Conservation (phyloP, 768 basidiomycete genomes). For the Nidula microcarpa region DNA sequence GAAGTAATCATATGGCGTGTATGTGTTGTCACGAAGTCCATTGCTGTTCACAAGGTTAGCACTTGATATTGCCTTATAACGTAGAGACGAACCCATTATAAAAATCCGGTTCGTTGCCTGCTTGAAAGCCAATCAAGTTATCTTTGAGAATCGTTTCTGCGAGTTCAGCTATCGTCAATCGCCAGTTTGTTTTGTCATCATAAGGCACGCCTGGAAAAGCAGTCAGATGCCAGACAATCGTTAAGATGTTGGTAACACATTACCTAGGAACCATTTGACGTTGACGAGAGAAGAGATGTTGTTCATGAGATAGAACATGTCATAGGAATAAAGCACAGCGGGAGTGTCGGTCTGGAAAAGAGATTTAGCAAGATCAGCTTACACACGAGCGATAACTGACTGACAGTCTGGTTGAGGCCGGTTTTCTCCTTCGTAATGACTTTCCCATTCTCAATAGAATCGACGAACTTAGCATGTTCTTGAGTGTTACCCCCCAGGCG, state of each 20-base stretch:
- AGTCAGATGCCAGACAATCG: not conserved
- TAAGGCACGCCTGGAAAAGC: not conserved
- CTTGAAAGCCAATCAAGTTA: not conserved
- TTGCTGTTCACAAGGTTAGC: not conserved
- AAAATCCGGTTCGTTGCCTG: not conserved
- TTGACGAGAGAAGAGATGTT: constrained; percentile 61
- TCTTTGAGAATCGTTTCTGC: not conserved
- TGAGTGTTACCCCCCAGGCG: constrained; percentile 82
- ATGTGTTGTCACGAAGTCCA: not conserved
- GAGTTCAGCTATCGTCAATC: not conserved
- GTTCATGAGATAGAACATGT: constrained; percentile 62
- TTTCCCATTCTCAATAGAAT: constrained; percentile 41
- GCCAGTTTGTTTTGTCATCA: not conserved
- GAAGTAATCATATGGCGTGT: not conserved
- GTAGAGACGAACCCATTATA: not conserved
- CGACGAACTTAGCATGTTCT: constrained; percentile 56
- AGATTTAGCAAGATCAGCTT: not conserved
- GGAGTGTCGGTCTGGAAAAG: constrained; percentile 61
- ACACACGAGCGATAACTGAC: not conserved
- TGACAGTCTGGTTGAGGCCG: constrained; percentile 6
- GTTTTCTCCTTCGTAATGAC: constrained; percentile 47
- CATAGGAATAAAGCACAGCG: constrained; percentile 57
- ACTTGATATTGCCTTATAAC: not conserved
- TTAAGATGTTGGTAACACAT: not conserved
- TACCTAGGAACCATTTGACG: constrained; percentile 53